Evolutionary conservation across 2,329 filamentous ascomycete species (phyloP), one percentile per base, ranked within the genome.

Genomic region (Arthrobotrys entomopaga): DNA sequence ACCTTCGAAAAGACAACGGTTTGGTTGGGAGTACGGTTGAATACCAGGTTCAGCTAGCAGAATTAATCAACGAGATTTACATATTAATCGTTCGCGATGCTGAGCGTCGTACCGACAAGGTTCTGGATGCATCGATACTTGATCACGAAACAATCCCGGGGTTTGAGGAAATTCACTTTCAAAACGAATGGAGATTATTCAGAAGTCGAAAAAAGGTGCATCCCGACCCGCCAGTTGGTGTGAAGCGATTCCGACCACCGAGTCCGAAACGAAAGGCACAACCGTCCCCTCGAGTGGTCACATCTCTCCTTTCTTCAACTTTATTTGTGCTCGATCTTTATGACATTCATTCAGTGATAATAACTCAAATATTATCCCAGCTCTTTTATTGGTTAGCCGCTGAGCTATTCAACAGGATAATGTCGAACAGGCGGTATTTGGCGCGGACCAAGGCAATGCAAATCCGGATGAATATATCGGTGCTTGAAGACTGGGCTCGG

Each of bases 371-470:
- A 69, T 84, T 97, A 24, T 91, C 93, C 2, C 95, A 99, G 80
- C 85, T 99, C 1, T 86, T 98, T 50, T 99, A 97, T 83, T 99
- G 95, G 95, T 86, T 99, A 15, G 91, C 93, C 5, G 92, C 94
- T 0, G 95, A 99, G 82, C 87, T 98, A 7, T 99, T 99, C 84
- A 99, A 99, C 81, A 90, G 94, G 70, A 91, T 99, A 81, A 97
- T 99, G 91, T 94, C 91, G 29, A 97, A 96, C 79, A 88, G 92
- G 77, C 93, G 94, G 81, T 99, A 97, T 79, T 85, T 99, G 8
- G 94, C 95, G 4, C 87, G 95, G 61, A 99, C 95, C 16, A 99
- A 99, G 82, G 95, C 95, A 2, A 99, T 99, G 95, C 95, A 99
- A 81, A 98, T 99, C 78, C 91, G 95, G 77, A 98, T 99, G 93